Percentiles rank a stretch among this genome's conserved stretches.
Evolutionary conservation across 108 stramenopile species (phyloP).

Genomic region (Fragilaria radians): DNA sequence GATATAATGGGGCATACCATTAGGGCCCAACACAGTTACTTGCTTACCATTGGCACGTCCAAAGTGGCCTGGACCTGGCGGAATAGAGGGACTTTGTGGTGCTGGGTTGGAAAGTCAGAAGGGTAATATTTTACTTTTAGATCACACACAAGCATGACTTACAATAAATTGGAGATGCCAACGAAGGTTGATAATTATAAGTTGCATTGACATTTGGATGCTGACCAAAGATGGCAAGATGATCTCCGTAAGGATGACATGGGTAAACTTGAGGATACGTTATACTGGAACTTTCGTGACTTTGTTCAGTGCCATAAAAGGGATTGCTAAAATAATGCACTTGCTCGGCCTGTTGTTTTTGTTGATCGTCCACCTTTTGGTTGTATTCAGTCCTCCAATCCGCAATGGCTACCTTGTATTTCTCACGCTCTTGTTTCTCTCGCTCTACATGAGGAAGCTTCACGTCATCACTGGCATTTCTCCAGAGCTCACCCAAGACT

Average conservation of each 20-base stretch:
- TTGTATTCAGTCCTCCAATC: conserved; percentile 23
- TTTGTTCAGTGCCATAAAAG: not conserved
- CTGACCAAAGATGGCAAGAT: not conserved
- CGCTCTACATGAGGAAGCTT: conserved; percentile 30
- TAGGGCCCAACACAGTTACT: not conserved
- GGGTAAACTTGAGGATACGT: not conserved
- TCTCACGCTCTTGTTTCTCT: conserved; percentile 44
- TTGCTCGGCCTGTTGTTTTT: not conserved
- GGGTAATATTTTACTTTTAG: not conserved
- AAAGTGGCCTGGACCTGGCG: not conserved
- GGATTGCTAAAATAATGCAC: not conserved
- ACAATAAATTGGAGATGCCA: conserved; percentile 1
- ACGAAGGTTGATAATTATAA: not conserved
- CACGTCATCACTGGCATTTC: conserved; percentile 29
- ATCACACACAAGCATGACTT: not conserved
- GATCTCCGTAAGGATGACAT: not conserved
- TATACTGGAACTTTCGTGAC: not conserved
- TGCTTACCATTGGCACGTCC: not conserved
- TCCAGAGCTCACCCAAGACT: conserved; percentile 40
- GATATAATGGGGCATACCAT: not conserved
- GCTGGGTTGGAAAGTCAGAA: not conserved
- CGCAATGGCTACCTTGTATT: conserved; percentile 44
- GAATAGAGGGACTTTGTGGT: not conserved
- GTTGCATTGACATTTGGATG: not conserved
- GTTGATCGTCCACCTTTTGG: not conserved